Evolutionary conservation across 2,329 filamentous ascomycete species (phyloP), one percentile per base, ranked within the genome.

Genomic region (Sphaceloma murrayae): DNA sequence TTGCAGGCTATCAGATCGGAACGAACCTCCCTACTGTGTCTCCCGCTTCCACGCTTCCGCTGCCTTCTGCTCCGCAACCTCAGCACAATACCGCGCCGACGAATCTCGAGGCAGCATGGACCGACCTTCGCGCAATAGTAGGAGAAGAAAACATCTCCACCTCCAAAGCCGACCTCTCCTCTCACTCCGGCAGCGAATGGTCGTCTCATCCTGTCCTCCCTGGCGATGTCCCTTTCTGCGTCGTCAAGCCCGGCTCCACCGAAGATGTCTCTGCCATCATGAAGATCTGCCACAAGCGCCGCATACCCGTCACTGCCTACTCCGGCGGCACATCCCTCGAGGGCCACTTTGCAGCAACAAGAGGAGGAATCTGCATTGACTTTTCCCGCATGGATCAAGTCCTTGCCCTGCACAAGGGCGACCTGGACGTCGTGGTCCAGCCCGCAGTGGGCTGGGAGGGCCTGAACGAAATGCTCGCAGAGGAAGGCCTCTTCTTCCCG

Each of bases 251-350:
- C 0, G 69, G 65, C 32, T 77, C 72, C 26, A 95, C 88, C 1
- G 81, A 88, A 51, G 81, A 95, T 54, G 86, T 94, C 6, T 82
- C 82, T n/a, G 69, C 73, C 50, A 77, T 95, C 48, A 89, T 94
- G 80, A 88, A 89, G 66, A 67, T 94, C 46, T 94, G 88, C 66
- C 85, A 94, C 61, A 64, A 69, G 56, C 72, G 88, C 30, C 72
- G 73, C 46, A 91, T 95, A 50, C 88, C 88, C 4, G 85, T 94
- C 17, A 88, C 85, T 3, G 82, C 80, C 2, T 94, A 87, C 65
- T 86, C 81, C 46, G 88, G 88, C 32, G 88, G 88, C 24, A 94
- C 88, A 5, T 88, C 82, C 56, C 68, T 95, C 22, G 88, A 95
- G 64, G 88, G 88, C 1, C 85, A 94, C 62, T 94, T 84, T 62